Conservation (phyloP, 495 filamentous ascomycete species). For the Tuber umbilicatum region DNA sequence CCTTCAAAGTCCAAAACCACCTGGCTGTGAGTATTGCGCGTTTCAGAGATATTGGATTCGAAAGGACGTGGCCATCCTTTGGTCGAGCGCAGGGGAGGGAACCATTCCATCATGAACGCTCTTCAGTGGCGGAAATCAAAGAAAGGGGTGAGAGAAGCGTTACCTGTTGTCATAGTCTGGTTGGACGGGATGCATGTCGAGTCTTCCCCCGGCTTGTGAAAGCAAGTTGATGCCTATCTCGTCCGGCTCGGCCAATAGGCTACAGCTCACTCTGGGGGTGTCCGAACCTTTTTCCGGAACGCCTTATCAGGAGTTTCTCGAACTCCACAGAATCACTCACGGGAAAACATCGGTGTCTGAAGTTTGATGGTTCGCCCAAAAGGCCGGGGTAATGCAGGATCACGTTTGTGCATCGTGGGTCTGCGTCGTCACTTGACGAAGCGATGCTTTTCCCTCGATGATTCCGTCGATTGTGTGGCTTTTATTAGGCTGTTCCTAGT, state of each 20-base stretch:
- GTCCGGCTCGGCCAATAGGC: neutral
- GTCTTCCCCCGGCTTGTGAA: neutral
- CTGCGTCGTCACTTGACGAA: slow-evolving; percentile 2
- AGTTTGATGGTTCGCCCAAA: neutral
- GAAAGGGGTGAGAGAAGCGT: slow-evolving; percentile 4
- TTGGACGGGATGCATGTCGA: neutral
- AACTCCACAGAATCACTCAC: neutral
- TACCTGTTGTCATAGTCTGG: slow-evolving; percentile 5
- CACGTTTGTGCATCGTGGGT: slow-evolving; percentile 4
- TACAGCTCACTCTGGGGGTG: neutral
- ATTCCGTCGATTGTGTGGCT: slow-evolving; percentile 4
- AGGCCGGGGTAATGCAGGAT: slow-evolving; percentile 3
- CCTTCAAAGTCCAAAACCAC: neutral
- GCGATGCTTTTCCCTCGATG: slow-evolving; percentile 2
- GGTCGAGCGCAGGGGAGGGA: neutral
- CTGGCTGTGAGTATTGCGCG: neutral
- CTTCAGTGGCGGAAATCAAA: neutral
- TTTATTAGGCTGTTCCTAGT: neutral
- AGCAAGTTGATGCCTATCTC: neutral
- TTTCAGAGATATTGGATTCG: slow-evolving; percentile 4
- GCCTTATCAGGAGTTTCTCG: neutral
- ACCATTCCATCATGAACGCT: neutral
- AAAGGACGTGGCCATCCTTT: neutral
- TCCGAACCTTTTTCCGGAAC: neutral
- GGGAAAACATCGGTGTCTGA: neutral